phyloP scores from a whole-genome alignment of 179 eudicot species.

The Actinidia arguta region DNA sequence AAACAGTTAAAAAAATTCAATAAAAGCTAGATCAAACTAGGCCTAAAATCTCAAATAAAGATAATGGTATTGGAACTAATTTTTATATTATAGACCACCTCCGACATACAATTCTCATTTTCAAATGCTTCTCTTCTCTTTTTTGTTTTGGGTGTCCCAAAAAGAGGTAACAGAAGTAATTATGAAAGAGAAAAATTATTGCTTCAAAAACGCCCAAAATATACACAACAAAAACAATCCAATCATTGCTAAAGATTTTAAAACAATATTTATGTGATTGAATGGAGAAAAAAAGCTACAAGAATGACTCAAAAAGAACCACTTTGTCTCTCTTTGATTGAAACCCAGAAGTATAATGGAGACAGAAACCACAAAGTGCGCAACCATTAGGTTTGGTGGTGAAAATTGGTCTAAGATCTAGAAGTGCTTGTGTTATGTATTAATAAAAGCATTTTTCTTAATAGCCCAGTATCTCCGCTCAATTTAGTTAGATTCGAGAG shows the following conservation, averaged over 20 bases:
- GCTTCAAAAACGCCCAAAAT: neutral
- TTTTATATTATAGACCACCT: neutral
- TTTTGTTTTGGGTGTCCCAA: neutral
- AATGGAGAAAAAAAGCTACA: no score
- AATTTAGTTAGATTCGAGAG: no score
- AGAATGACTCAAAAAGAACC: no score
- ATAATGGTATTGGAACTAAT: neutral
- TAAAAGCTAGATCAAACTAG: neutral
- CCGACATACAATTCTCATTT: neutral
- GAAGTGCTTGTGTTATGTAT: no score
- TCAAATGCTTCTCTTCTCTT: neutral
- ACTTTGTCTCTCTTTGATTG: no score
- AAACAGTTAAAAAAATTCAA: neutral
- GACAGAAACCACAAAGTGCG: no score
- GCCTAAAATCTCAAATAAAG: neutral
- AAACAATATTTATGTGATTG: no score
- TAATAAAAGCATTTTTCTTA: no score
- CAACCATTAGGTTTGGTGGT: no score
- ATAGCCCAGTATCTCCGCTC: no score
- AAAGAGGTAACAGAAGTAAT: neutral
- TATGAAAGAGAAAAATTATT: neutral
- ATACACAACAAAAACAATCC: neutral
- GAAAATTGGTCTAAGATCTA: no score
- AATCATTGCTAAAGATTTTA: neutral
- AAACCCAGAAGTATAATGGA: no score